Evolutionary conservation across 2,329 filamentous ascomycete genomes (phyloP), one percentile per base, ranked within the genome.

Genomic region (Claviceps cyperi): DNA sequence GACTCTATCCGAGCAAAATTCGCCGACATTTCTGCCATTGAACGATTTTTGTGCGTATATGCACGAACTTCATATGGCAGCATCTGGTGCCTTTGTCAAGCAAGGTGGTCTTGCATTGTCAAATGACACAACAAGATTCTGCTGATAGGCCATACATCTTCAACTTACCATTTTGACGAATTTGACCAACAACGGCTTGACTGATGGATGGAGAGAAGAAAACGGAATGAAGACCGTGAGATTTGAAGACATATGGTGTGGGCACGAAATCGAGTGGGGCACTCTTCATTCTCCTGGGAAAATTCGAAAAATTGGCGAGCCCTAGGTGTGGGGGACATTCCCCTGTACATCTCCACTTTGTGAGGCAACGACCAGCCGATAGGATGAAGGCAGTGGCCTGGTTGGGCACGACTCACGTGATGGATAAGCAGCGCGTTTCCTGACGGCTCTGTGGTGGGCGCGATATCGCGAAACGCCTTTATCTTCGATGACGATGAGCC

Each of bases 151-250:
- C 64, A 49, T 21, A 21, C 39, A 44, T 8, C 40, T 36, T 73
- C 56, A 72, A 81, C 80, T 83, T 72, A 84, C 80, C 80, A 84
- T 84, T 69, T 76, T 83, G 78, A 76, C 69, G 71, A 71, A 68
- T 69, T 72, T 72, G 66, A 69, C 68, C 70, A 68, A 66, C 62
- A 66, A 66, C 63, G 62, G 36, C 32, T n/a, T 39, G 17, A 14
- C 11, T 65, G 61, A 60, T 63, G 63, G 59, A 56, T 66, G 61
- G 61, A 62, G 61, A 63, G 58, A 57, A 52, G 56, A 60, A 35
- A 51, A 52, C 51, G 49, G 48, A 46, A 49, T 15, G 36, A 14
- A 35, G 5, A 21, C 21, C 11, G 40, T 35, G 48, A n/a, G 48
- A 21, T 11, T 21, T 43, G 41, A 13, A 14, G 2, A 46, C 11